Evolutionary conservation across 2,329 filamentous ascomycete species (phyloP).

Genomic region (Fusarium devonianum): DNA sequence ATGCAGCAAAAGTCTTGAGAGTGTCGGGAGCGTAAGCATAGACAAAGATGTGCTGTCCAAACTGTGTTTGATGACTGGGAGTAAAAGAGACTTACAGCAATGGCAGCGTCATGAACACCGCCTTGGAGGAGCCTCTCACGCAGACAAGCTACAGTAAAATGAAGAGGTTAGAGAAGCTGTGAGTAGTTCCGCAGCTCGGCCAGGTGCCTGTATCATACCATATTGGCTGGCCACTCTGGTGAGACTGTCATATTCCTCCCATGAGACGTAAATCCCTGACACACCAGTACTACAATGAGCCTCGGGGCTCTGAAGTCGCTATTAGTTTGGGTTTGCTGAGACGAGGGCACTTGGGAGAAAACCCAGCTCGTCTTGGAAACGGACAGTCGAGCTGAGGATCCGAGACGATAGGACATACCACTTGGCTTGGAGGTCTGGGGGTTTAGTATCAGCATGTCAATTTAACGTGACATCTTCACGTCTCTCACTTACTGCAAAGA

Average conservation of each 20-base stretch:
- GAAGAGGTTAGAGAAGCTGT: slow-evolving; percentile 1
- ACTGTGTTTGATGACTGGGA: no score
- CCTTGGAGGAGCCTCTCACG: slow-evolving; percentile 56
- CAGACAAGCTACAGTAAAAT: slow-evolving; percentile 30
- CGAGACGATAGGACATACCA: no score
- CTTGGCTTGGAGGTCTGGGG: not conserved
- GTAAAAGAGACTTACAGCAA: slow-evolving; percentile 51
- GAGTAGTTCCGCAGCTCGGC: not conserved
- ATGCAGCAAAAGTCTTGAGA: not conserved
- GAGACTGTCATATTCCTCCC: slow-evolving; percentile 67
- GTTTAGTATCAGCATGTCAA: not conserved
- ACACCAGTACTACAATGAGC: not conserved
- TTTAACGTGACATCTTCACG: not conserved
- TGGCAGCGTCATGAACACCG: slow-evolving; percentile 56
- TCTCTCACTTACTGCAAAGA: slow-evolving; percentile 16
- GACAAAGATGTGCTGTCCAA: no score
- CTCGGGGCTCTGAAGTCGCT: slow-evolving; percentile 7
- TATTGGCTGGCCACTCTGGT: slow-evolving; percentile 61
- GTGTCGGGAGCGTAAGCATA: no score
- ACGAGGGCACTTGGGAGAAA: no score
- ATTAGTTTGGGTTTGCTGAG: slow-evolving; percentile 3
- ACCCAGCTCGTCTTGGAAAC: no score
- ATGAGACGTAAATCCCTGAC: slow-evolving; percentile 61
- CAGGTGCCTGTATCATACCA: slow-evolving; percentile 50
- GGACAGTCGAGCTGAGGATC: no score